Conservation (phyloP, 2,329 filamentous ascomycete genomes). For the Cladosporium sphaerospermum region DNA sequence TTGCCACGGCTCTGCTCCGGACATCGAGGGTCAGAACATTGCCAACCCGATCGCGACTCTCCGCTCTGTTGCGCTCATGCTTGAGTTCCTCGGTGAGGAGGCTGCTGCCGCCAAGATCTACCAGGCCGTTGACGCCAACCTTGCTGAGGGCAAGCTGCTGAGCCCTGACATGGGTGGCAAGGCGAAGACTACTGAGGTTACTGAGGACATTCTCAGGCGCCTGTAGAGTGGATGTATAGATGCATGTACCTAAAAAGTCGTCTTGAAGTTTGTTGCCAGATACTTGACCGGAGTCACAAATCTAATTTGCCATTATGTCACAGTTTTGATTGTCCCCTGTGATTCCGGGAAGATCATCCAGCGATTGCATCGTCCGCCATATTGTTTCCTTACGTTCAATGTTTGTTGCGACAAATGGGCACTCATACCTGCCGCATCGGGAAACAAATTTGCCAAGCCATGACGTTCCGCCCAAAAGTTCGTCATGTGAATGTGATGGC, state of each 20-base stretch:
- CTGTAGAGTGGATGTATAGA: constrained; percentile 44
- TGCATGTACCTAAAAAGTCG: neutral
- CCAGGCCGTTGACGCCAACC: constrained; percentile 80
- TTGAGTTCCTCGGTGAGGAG: constrained; percentile 89
- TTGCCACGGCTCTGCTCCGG: constrained; percentile 91
- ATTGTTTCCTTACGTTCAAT: too few species aligned
- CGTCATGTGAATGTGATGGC: neutral
- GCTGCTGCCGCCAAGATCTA: constrained; percentile 85
- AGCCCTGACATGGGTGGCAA: constrained; percentile 87
- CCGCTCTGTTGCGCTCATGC: constrained; percentile 84
- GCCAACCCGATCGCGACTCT: constrained; percentile 96
- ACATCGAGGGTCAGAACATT: constrained; percentile 87
- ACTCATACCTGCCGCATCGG: too few species aligned
- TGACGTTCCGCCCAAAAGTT: constrained; percentile 5
- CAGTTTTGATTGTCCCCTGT: too few species aligned
- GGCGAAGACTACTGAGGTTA: constrained; percentile 77
- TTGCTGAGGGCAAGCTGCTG: constrained; percentile 74
- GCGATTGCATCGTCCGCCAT: too few species aligned
- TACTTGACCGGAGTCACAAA: too few species aligned
- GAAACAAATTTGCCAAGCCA: constrained; percentile 1
- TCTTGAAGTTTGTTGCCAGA: too few species aligned
- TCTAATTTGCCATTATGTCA: too few species aligned
- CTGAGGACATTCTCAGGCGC: constrained; percentile 78
- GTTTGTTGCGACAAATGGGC: too few species aligned
- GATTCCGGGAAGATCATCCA: too few species aligned